Evolutionary conservation across 352 stramenopile species (phyloP).

Genomic region (Plasmopara muralis): DNA sequence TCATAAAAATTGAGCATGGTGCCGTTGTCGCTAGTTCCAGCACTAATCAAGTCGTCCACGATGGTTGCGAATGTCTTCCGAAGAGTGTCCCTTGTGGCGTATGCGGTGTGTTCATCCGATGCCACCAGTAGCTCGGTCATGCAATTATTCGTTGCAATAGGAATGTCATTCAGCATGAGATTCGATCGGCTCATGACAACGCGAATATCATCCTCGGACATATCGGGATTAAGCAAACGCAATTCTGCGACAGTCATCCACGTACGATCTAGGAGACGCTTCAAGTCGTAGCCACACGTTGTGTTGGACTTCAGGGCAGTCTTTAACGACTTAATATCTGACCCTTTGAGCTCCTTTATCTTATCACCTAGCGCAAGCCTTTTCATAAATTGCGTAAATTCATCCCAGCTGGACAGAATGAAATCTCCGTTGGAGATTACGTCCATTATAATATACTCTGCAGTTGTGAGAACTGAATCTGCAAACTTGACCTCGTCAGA

Average conservation of each 20-base stretch:
- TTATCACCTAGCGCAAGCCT: slow-evolving; percentile 23
- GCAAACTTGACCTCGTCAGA: slow-evolving; percentile 28
- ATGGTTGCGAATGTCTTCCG: slow-evolving; percentile 41
- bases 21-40: slow-evolving; percentile 27
- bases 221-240: slow-evolving; percentile 17
- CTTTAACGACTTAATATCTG: slow-evolving; percentile 23
- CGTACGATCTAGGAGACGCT: slow-evolving; percentile 25
- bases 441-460: slow-evolving; percentile 28
- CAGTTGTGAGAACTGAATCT: slow-evolving; percentile 27
- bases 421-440: slow-evolving; percentile 25
- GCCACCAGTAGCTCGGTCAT: slow-evolving; percentile 23
- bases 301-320: slow-evolving; percentile 22
- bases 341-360: slow-evolving; percentile 8
- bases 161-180: slow-evolving; percentile 44
- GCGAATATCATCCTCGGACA: slow-evolving; percentile 27
- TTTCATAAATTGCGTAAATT: slow-evolving; percentile 29
- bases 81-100: slow-evolving; percentile 32
- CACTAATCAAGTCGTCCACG: slow-evolving; percentile 36
- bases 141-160: slow-evolving; percentile 35
- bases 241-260: slow-evolving; percentile 30
- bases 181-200: slow-evolving; percentile 33
- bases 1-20: slow-evolving; percentile 24
- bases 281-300: slow-evolving; percentile 29
- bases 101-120: slow-evolving; percentile 18
- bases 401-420: slow-evolving; percentile 25